Evolutionary conservation across 1,284 basidiomycete species (phyloP), one percentile per base, ranked within the genome.

Genomic region (Trichosporon sp.): DNA sequence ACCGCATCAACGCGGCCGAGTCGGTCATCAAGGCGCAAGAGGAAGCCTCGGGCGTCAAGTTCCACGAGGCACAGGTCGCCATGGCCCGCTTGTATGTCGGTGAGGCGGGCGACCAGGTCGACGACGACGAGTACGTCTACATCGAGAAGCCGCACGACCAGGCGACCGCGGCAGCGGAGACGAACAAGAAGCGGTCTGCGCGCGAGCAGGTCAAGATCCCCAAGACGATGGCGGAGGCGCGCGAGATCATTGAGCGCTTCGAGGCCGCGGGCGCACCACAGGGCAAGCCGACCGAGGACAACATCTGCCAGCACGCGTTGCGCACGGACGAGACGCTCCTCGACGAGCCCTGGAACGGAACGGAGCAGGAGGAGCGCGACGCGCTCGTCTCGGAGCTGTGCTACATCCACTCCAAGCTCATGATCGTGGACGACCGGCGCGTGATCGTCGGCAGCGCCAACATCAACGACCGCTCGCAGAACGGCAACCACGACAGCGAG

Each of bases 401-500:
- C 72, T 83, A 84, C 73, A 84, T 84, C 63, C 83, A 84, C 76
- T 79, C 76, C 69, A 86, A 87, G 78, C 76, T 96, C 31, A 95
- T 97, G 94, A 93, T 97, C 72, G 92, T 96, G 26, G 95, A 98
- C 78, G 95, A 97, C 81, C 87, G 89, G 19, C 87, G 90, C 46
- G 92, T 96, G 48, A 92, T 97, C 76, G 81, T 80, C 68, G 84
- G 84, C 16, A 80, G 78, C 70, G 81, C 83, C 46, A 84, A 97
- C 81, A 84, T 96, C 76, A 97, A 97, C 78, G 80, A 82, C 72
- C 74, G 81, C 64, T 78, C 71, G 73, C 78, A 80, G 56, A 77
- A 91, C 88, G 94, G 95, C 37, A 90, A 96, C 78, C 92, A 93
- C 43, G 95, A 97, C 82, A 94, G 92, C 1, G 95, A 98, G 84